Base-by-base conservation (phyloP, 2,329 filamentous ascomycete genomes). In the Cryphonectria carpinicola region DNA sequence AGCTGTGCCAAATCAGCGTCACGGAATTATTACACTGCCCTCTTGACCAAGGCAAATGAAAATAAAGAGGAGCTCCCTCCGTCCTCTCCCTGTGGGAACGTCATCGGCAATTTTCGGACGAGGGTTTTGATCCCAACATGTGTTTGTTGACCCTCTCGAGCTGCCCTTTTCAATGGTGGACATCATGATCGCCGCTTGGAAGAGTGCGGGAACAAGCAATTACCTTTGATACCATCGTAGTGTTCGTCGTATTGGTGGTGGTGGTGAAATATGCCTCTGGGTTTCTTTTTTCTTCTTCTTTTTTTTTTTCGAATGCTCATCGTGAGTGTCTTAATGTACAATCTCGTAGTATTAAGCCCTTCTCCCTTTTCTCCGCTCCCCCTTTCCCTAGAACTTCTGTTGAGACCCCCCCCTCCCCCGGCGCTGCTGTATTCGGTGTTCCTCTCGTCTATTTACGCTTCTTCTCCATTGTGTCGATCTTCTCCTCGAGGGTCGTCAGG, bases 401-500 rank as follows among this genome's bases (percentile, higher is more conserved):
- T 32, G 14, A 56, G 52, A 25, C 19, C 2, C 5, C 61, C n/a
- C 37, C 7, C 58, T 14, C 28, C 28, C 28, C 28, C 28, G 5
- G 37, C 3, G 10, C n/a, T 52, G 22, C 28, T 28, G 25, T 49
- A n/a, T 49, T 8, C 22, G 22, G 22, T 49, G 10, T 49, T 6
- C 17, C 1, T 28, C 28, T n/a, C 25, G 25, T 68, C 78, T 83
- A 90, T 84, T 91, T 92, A 84, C 90, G 92, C 84, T 89, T 92
- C 78, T 82, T 80, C 77, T 90, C 87, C 78, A 89, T 77, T 72
- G 87, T 84, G 75, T 91, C 89, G 76, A 95, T 87, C 84, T 92
- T 94, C 77, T 93, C 88, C 84, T 98, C 95, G 74, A 98, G 84
- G 66, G 88, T 88, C 79, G 90, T 89, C 74, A 97, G 90, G 80